Evolutionary conservation across 805 yeast genomes (phyloP), one percentile per base, ranked within the genome.

Genomic region (Candida broadrunensis): DNA sequence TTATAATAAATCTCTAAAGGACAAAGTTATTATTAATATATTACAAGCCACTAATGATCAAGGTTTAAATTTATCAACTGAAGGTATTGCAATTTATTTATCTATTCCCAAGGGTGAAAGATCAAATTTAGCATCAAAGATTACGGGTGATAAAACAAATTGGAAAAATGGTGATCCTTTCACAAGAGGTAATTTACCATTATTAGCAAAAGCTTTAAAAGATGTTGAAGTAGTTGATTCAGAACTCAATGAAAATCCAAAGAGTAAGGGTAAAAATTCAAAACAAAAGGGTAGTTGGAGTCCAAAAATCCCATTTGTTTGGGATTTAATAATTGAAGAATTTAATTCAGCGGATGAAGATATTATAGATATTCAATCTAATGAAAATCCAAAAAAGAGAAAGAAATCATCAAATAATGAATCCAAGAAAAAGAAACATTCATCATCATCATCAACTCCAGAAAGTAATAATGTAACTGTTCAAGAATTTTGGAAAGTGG

Each of bases 141-240:
- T 55, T 9, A n/a, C 27, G 3, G 43, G 45, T 24, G 42, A 52
- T 1, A 55, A 51, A 19, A 37, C 56, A n/a, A 68, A 58, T 18
- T 90, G 97, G 97, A 80, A 80, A 46, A 60, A 71, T 30, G 80
- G 78, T 23, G 81, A 88, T 52, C 97, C 97, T 1, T 60, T 90
- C 35, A 54, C 79, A n/a, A 78, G 72, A 49, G 83, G 85, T 1
- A 90, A 90, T 54, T 52, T 85, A n/a, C 67, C 74, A 1, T 47
- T 68, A 3, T 59, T 90, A 34, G 67, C 85, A 3, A 78, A 80
- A 45, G 85, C 83, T 0, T 65, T 90, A 47, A 78, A 79, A 47
- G 87, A 84, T 52, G 70, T 72, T 1, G 75, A 67, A 17, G 67
- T 67, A 47, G 52, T 59, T 38, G 67, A 68, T 15, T 61, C 64